phyloP scores from a whole-genome alignment of 768 basidiomycete genomes.

The Lactarius tabidus region DNA sequence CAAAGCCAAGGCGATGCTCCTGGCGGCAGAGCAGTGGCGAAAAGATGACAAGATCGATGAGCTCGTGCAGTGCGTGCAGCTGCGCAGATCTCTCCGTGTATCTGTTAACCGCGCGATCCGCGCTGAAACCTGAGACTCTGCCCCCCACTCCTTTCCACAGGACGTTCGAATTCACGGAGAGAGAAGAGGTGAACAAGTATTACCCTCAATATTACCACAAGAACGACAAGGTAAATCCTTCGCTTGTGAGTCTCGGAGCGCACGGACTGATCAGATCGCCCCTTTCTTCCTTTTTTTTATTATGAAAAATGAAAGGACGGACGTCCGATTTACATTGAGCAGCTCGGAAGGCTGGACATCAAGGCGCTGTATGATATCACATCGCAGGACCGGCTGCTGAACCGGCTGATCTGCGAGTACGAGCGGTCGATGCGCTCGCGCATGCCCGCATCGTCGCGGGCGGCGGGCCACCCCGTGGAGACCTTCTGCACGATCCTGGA shows the following conservation, averaged over 20 bases:
- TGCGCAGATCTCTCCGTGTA: background rate
- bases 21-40: constrained; percentile 83
- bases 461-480: constrained; percentile 83
- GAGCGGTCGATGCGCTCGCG: constrained; percentile 81
- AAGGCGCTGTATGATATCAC: constrained; percentile 76
- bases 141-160: constrained; percentile 34
- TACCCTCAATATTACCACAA: constrained; percentile 98
- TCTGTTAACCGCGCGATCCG: background rate
- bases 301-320: too few relatives aligned
- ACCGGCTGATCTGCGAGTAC: constrained; percentile 90
- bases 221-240: constrained; percentile 73
- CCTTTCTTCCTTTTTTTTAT: background rate
- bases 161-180: constrained; percentile 85
- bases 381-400: constrained; percentile 80
- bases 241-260: background rate
- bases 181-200: constrained; percentile 77
- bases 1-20: constrained; percentile 81
- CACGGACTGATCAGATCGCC: background rate
- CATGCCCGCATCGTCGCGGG: constrained; percentile 70
- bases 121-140: background rate
- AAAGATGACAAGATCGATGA: constrained; percentile 80
- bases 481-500: constrained; percentile 98
- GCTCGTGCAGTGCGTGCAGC: constrained; percentile 51
- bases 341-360: constrained; percentile 86
- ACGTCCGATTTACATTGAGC: constrained; percentile 92